Evolutionary conservation across 305 asterid species (phyloP).

Genomic region (Petunia hybrid): DNA sequence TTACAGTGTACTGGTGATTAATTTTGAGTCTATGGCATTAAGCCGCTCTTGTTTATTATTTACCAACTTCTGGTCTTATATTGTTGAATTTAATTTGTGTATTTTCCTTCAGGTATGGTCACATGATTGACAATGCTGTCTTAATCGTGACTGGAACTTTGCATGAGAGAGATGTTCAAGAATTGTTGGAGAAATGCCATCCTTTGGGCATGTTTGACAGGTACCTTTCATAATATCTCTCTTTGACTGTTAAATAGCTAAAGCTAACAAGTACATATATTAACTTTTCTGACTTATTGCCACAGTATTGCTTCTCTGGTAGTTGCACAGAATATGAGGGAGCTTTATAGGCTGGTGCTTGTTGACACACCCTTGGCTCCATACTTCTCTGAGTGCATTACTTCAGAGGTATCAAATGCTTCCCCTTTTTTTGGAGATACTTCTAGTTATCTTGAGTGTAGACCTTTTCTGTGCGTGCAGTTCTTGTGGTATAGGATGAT

Average conservation of each 20-base stretch:
- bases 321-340: conserved; percentile 97
- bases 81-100: neutral
- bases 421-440: neutral
- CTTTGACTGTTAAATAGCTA: neutral
- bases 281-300: conserved; percentile 33
- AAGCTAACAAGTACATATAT: neutral
- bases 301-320: conserved; percentile 92
- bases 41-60: neutral
- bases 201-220: conserved; percentile 99
- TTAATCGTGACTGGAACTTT: conserved; percentile 95
- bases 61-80: neutral
- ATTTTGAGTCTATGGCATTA: neutral
- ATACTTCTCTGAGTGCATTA: conserved; percentile 92
- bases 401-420: conserved; percentile 73
- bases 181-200: conserved; percentile 93
- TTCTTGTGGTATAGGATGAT: neutral
- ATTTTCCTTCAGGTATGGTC: conserved; percentile 71
- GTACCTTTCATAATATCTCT: conserved; percentile 42
- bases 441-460: neutral
- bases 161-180: conserved; percentile 98
- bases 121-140: conserved; percentile 97
- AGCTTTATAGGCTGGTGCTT: conserved; percentile 93
- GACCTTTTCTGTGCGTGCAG: neutral
- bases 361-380: conserved; percentile 98
- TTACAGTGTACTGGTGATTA: neutral